Conservation (phyloP, 805 yeast genomes). For the Ogataea pignaliae region DNA sequence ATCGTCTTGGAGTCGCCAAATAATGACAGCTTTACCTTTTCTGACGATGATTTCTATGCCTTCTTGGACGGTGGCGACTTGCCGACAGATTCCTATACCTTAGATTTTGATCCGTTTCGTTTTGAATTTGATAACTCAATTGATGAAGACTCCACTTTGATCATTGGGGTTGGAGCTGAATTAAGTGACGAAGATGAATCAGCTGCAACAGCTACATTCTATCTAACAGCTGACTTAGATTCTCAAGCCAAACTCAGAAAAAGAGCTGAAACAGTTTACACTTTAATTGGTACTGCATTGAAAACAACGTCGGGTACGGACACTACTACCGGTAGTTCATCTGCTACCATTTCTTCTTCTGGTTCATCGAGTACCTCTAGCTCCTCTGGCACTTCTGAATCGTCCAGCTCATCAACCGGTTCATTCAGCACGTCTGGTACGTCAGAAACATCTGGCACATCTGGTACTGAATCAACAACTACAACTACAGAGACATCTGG, state of each 20-base stretch:
- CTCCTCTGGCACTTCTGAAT: not conserved
- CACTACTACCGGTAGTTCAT: not conserved
- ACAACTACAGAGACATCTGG: too few species aligned
- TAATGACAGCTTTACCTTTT: not conserved
- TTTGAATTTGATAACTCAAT: not conserved
- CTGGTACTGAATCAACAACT: too few species aligned
- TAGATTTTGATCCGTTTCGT: not conserved
- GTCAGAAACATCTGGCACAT: too few species aligned
- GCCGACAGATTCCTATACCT: not conserved
- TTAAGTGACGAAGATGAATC: not conserved
- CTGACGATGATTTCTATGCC: not conserved
- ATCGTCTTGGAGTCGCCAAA: not conserved
- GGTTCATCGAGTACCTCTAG: not conserved
- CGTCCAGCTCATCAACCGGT: too few species aligned
- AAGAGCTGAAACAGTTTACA: constrained; percentile 1
- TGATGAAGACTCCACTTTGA: not conserved
- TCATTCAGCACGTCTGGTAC: too few species aligned
- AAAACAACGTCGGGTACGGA: not conserved
- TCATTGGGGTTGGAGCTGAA: not conserved
- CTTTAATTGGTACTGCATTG: not conserved
- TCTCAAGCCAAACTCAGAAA: not conserved
- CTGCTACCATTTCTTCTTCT: not conserved
- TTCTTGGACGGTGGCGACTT: not conserved
- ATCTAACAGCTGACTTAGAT: not conserved
- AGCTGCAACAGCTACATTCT: not conserved